phyloP scores from a whole-genome alignment of 2,329 filamentous ascomycete species.

The Venturia carpophila region DNA sequence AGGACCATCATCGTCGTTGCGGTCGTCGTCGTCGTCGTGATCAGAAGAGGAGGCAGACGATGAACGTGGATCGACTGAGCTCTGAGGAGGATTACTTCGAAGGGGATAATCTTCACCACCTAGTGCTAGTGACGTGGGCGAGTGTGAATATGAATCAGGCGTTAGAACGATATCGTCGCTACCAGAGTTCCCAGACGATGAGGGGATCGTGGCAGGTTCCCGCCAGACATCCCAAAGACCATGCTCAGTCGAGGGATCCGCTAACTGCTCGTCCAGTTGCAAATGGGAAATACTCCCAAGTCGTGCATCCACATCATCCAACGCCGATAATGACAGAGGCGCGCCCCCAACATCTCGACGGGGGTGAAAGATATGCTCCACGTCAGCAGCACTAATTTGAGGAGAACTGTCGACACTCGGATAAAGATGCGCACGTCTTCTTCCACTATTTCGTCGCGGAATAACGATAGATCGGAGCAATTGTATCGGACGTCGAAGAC shows the following conservation, averaged over 20 bases:
- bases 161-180: background rate
- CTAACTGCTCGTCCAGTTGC: background rate
- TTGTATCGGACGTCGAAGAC: slow-evolving; percentile 1
- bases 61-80: background rate
- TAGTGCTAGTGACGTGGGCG: background rate
- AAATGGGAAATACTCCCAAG: background rate
- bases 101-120: background rate
- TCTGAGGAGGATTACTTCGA: background rate
- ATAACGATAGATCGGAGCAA: background rate
- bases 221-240: background rate
- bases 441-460: background rate
- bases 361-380: background rate
- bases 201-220: background rate
- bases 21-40: background rate
- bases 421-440: background rate
- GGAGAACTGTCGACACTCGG: background rate
- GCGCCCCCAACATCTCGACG: background rate
- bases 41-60: background rate
- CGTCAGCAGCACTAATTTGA: background rate
- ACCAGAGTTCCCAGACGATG: background rate
- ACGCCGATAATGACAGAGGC: background rate
- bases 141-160: background rate
- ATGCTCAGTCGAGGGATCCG: background rate
- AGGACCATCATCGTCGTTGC: background rate
- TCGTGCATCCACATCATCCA: background rate